A percentile compares a stretch with the other conserved stretches of the same genome.
These are phyloP conservation scores for Mycena citricolor DNA, from an alignment of 1,284 basidiomycete species.

Conservation along the genomic window DNA sequence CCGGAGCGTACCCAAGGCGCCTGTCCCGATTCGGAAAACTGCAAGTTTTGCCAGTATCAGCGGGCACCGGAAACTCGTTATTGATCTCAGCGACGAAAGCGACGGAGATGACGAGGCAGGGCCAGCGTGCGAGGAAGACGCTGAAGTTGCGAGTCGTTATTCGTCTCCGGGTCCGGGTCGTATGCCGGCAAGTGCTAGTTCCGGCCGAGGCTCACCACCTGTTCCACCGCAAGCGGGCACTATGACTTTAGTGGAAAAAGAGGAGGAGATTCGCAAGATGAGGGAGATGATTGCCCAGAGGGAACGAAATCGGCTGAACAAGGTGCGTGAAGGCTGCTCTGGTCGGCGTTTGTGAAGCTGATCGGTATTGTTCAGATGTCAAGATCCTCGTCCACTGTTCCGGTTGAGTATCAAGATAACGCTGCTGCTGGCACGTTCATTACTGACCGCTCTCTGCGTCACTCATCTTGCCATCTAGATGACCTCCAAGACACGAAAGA, in stretches of 20 bases:
- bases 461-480: neutral
- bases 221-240: constrained; percentile 42
- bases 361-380: constrained; percentile 22
- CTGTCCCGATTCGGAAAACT: constrained; percentile 40
- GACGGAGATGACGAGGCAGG: constrained; percentile 39
- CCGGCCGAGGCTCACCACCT: constrained; percentile 26
- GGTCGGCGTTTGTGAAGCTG: too few relatives aligned
- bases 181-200: constrained; percentile 16
- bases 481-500: neutral
- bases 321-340: too few relatives aligned
- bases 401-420: too few relatives aligned
- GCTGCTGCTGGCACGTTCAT: neutral
- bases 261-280: constrained; percentile 69
- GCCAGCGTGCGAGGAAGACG: constrained; percentile 18
- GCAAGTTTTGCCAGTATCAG: constrained; percentile 59
- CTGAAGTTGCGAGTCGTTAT: constrained; percentile 25
- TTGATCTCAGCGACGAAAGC: constrained; percentile 76
- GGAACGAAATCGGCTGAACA: constrained; percentile 55
- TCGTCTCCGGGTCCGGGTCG: constrained; percentile 26
- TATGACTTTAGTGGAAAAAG: constrained; percentile 52
- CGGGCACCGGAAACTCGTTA: constrained; percentile 62
- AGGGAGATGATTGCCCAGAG: constrained; percentile 62
- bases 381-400: constrained; percentile 22
- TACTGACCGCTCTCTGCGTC: neutral
- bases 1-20: constrained; percentile 38